These are phyloP conservation scores for Quercus rubra DNA, from an alignment of 306 rosid species.

Conservation along the genomic window DNA sequence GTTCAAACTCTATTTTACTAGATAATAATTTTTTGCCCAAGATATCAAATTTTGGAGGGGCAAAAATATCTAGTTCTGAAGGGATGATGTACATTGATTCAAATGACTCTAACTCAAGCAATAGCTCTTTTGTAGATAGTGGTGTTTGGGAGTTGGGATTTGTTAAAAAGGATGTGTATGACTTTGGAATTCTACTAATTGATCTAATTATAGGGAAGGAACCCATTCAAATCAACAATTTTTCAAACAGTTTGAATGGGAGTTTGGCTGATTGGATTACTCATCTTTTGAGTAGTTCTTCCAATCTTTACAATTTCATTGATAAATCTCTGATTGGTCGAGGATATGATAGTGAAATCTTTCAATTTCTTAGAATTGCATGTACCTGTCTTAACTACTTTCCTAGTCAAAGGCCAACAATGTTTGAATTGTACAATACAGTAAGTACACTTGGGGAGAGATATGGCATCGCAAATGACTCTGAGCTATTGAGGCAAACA, in stretches of 20 bases:
- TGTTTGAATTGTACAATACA: constrained; percentile 34
- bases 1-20: no score
- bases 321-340: constrained; percentile 11
- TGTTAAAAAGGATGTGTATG: constrained; percentile 33
- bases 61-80: no score
- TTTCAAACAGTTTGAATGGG: no score
- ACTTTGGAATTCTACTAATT: constrained; percentile 35
- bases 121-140: no score
- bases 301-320: background rate
- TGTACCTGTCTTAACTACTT: constrained; percentile 17
- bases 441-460: background rate
- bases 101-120: no score
- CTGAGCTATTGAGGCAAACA: rapidly evolving
- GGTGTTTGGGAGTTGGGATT: background rate
- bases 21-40: no score
- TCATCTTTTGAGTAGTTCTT: background rate
- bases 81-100: no score
- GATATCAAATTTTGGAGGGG: no score
- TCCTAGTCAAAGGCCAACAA: constrained; percentile 26
- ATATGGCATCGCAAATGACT: background rate
- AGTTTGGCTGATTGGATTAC: no score
- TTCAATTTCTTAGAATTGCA: constrained; percentile 13
- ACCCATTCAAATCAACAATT: background rate
- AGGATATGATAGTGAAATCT: constrained; percentile 21
- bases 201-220: constrained; percentile 27